Conservation (phyloP, 2,329 filamentous ascomycete genomes). For the Cytospora piceicola region DNA sequence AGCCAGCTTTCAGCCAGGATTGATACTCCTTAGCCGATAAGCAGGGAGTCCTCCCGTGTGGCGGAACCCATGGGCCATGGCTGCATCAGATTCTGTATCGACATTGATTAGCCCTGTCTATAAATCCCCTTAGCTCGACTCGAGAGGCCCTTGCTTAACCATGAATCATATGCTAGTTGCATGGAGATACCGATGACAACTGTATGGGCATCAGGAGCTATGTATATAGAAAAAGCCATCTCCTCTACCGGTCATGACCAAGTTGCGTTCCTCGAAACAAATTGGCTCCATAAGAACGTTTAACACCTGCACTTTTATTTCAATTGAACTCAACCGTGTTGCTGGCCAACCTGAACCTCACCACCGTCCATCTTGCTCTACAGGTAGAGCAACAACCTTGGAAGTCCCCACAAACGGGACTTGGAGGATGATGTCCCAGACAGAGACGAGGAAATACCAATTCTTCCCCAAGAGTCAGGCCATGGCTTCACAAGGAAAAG, state of each 20-base stretch:
- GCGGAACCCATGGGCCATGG: slow-evolving; percentile 20
- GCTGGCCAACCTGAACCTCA: slow-evolving; percentile 23
- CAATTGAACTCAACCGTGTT: slow-evolving; percentile 32
- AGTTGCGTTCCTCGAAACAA: slow-evolving; percentile 47
- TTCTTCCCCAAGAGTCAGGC: slow-evolving; percentile 60
- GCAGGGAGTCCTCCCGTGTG: slow-evolving; percentile 29
- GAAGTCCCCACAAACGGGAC: slow-evolving; percentile 52
- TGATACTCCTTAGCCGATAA: too few species aligned
- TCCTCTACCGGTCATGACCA: slow-evolving; percentile 48
- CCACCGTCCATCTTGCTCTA: slow-evolving; percentile 10
- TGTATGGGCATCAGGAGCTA: slow-evolving; percentile 46
- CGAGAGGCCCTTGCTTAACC: slow-evolving; percentile 35
- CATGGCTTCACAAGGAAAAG: slow-evolving; percentile 47
- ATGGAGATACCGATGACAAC: slow-evolving; percentile 54
- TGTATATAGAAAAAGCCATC: slow-evolving; percentile 58
- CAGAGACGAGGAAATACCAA: slow-evolving; percentile 62
- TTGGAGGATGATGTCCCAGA: slow-evolving; percentile 65
- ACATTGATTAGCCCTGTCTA: slow-evolving; percentile 21
- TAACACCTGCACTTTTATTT: background rate
- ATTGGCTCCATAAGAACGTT: slow-evolving; percentile 32
- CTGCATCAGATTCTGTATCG: slow-evolving; percentile 29
- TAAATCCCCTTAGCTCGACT: slow-evolving; percentile 15
- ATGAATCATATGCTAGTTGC: slow-evolving; percentile 69
- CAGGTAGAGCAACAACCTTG: slow-evolving; percentile 36
- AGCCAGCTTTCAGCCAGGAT: slow-evolving; percentile 20